These are phyloP conservation scores for Leishmania aethiopica DNA, from an alignment of 208 protist genomes.

Conservation along the genomic window DNA sequence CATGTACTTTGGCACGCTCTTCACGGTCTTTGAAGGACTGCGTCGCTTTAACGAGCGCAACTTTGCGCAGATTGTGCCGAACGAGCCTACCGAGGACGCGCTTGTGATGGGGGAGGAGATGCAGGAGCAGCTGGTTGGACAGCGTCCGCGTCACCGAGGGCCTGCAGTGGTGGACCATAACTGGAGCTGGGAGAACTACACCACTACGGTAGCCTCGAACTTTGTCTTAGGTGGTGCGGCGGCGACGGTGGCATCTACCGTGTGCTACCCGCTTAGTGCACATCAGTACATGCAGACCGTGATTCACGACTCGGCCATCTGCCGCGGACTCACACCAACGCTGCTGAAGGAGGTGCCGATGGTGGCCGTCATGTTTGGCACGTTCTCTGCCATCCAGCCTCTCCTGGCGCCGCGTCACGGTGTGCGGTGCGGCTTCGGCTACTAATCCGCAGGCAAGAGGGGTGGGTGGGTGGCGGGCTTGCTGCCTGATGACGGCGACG, in stretches of 20 bases:
- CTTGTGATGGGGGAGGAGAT: conserved; percentile 11
- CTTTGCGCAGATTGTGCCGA: conserved; percentile 39
- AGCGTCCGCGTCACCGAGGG: neutral
- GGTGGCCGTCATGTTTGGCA: conserved; percentile 83
- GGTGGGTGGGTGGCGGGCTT: neutral
- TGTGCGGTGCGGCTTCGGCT: conserved; percentile 85
- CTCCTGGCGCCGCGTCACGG: conserved; percentile 82
- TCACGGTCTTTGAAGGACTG: conserved; percentile 89
- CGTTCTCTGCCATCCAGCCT: conserved; percentile 81
- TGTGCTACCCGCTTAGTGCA: conserved; percentile 87
- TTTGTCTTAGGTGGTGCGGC: conserved; percentile 75
- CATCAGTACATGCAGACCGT: conserved; percentile 91
- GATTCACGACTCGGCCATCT: conserved; percentile 91
- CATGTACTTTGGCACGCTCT: conserved; percentile 85
- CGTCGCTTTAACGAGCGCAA: conserved; percentile 88
- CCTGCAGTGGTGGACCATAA: conserved; percentile 38
- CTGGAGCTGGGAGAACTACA: conserved; percentile 68
- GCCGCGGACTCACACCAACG: conserved; percentile 75
- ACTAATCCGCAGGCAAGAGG: conserved; percentile 35
- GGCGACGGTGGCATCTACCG: conserved; percentile 79
- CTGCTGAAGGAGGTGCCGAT: conserved; percentile 89
- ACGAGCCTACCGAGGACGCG: conserved; percentile 14
- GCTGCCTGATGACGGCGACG: neutral
- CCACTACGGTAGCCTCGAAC: conserved; percentile 56
- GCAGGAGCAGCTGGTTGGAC: conserved; percentile 16